Evolutionary conservation across 2,329 filamentous ascomycete genomes (phyloP).

Genomic region (Cladophialophora bantiana): DNA sequence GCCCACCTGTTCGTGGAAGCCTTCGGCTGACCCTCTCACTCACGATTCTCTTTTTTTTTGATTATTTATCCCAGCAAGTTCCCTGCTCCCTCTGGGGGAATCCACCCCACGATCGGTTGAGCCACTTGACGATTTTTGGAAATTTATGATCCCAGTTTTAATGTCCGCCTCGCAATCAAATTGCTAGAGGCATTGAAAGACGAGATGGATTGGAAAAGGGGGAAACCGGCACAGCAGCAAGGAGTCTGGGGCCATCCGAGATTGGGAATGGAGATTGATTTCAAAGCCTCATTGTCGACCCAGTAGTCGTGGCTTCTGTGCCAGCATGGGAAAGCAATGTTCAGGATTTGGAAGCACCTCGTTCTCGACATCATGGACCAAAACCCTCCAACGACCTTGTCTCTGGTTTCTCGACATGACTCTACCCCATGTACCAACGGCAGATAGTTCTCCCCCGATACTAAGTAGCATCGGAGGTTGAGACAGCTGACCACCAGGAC

Average conservation of each 20-base stretch:
- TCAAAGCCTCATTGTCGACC: conserved; percentile 19
- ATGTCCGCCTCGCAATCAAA: background rate
- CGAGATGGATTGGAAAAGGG: too few relatives aligned
- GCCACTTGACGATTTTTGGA: background rate
- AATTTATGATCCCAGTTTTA: background rate
- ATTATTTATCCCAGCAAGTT: background rate
- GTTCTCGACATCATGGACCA: background rate
- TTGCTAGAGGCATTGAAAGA: background rate
- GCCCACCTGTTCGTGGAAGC: conserved; percentile 29
- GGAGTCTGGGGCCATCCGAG: background rate
- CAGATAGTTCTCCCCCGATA: conserved; percentile 8
- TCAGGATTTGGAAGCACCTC: background rate
- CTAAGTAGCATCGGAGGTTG: conserved; percentile 5
- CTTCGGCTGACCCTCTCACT: conserved; percentile 21
- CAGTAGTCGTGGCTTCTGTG: conserved; percentile 38
- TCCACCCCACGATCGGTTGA: conserved; percentile 4
- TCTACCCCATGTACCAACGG: conserved; percentile 13
- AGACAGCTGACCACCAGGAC: conserved; percentile 1
- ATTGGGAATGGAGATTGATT: conserved; percentile 2
- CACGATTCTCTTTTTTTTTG: background rate
- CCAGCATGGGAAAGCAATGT: conserved; percentile 34
- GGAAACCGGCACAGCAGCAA: background rate
- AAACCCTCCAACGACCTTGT: background rate
- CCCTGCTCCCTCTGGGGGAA: background rate
- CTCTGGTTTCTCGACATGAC: conserved; percentile 13